Evolutionary conservation across 306 rosid species (phyloP).

Genomic region (Macrotyloma uniflorum): DNA sequence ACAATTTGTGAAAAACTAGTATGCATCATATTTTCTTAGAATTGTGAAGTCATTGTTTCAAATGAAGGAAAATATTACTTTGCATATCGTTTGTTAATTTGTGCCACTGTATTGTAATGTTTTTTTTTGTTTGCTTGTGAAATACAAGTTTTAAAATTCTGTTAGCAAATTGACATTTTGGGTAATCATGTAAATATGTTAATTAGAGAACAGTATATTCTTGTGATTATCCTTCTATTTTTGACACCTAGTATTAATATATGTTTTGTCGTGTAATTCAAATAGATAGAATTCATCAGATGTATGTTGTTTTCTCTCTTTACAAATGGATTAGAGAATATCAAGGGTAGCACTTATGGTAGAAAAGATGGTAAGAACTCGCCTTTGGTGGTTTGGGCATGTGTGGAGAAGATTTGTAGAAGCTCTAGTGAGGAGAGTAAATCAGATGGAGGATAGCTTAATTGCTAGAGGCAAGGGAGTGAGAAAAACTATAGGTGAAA

Average conservation of each 20-base stretch:
- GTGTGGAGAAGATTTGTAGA: background rate
- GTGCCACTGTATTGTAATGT: background rate
- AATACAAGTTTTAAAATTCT: slow-evolving; percentile 1
- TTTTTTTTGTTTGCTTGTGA: slow-evolving; percentile 12
- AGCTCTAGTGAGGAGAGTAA: background rate
- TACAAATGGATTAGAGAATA: background rate
- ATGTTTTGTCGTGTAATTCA: background rate
- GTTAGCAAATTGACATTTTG: background rate
- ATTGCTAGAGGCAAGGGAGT: background rate
- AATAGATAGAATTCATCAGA: background rate
- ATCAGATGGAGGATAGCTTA: background rate
- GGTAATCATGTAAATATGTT: background rate
- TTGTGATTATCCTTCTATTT: background rate
- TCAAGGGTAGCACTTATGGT: background rate
- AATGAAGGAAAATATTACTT: slow-evolving; percentile 32
- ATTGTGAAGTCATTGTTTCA: slow-evolving; percentile 19
- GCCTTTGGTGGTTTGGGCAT: background rate
- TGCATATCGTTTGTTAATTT: background rate
- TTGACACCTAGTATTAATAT: background rate
- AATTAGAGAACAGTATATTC: background rate
- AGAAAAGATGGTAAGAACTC: background rate
- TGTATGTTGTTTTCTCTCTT: background rate
- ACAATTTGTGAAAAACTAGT: slow-evolving; percentile 2
- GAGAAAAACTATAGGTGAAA: background rate
- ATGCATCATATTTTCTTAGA: slow-evolving; percentile 1